These are phyloP conservation scores for Middelhovenomyces tepae DNA, from an alignment of 805 yeast species.

Conservation along the genomic window DNA sequence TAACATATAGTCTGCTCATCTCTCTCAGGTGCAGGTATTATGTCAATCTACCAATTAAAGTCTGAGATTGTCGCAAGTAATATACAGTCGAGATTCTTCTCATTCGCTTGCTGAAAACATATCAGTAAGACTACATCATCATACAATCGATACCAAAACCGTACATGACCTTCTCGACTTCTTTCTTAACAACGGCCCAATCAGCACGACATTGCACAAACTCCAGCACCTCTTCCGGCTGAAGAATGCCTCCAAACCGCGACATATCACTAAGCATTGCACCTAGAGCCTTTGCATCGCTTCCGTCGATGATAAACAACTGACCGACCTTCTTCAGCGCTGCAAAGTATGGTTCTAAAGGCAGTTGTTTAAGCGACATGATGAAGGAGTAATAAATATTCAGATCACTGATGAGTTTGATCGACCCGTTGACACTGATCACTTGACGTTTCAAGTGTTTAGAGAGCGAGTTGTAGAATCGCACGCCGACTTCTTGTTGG, in stretches of 20 bases:
- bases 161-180: constrained; percentile 91
- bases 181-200: constrained; percentile 67
- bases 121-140: constrained; percentile 40
- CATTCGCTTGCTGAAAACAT: no score
- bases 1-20: neutral
- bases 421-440: constrained; percentile 75
- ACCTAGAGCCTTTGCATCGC: constrained; percentile 78
- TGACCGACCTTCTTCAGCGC: constrained; percentile 82
- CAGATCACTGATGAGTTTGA: constrained; percentile 70
- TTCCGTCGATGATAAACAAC: constrained; percentile 61
- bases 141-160: constrained; percentile 78
- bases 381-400: constrained; percentile 73
- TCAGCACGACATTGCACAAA: constrained; percentile 82
- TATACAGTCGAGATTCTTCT: no score
- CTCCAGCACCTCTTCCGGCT: constrained; percentile 90
- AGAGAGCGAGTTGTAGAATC: constrained; percentile 69
- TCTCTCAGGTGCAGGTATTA: neutral
- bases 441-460: constrained; percentile 67
- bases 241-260: constrained; percentile 79
- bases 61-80: no score
- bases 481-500: constrained; percentile 86
- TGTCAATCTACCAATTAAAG: constrained; percentile 2
- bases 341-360: constrained; percentile 62
- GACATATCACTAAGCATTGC: constrained; percentile 72
- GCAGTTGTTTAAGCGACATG: constrained; percentile 39